Evolutionary conservation across 2,329 filamentous ascomycete species (phyloP).

Genomic region (Colletotrichum sp.): DNA sequence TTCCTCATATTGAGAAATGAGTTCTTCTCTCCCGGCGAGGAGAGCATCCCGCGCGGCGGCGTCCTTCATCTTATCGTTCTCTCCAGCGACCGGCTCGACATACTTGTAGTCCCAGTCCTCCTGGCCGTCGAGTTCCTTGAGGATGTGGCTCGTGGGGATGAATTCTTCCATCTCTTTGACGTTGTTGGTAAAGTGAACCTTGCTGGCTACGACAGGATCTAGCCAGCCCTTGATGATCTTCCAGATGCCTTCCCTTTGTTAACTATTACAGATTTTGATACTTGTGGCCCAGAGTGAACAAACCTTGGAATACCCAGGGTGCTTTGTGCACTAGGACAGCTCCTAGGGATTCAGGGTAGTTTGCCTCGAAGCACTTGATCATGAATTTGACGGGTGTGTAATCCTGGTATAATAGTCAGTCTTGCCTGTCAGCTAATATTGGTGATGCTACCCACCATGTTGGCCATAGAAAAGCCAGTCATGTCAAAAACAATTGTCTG

Average conservation of each 20-base stretch:
- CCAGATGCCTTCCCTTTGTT: constrained; percentile 76
- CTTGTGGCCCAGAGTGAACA: constrained; percentile 31
- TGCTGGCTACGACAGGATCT: constrained; percentile 92
- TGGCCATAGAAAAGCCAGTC: constrained; percentile 90
- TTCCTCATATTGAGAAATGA: constrained; percentile 78
- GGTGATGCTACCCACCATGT: constrained; percentile 70
- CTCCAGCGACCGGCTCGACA: constrained; percentile 73
- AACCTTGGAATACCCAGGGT: constrained; percentile 95
- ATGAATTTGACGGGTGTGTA: constrained; percentile 98
- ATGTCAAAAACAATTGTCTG: constrained; percentile 95
- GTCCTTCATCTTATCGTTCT: constrained; percentile 79
- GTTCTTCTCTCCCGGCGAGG: constrained; percentile 63
- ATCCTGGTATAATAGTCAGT: constrained; percentile 58
- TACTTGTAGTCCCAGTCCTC: constrained; percentile 88
- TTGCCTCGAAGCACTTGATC: constrained; percentile 99
- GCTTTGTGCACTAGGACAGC: constrained; percentile 93
- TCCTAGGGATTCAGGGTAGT: constrained; percentile 93
- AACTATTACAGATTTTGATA: not conserved
- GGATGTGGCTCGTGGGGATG: constrained; percentile 73
- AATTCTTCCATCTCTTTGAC: constrained; percentile 79
- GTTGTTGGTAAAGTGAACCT: constrained; percentile 91
- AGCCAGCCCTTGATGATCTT: constrained; percentile 95
- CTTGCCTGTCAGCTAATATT: not conserved
- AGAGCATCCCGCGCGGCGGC: constrained; percentile 67
- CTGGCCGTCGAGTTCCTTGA: constrained; percentile 83